Percentiles rank a stretch among this genome's conserved stretches.
Conservation (phyloP, 1,284 basidiomycete genomes). For the Earliella scabrosa region DNA sequence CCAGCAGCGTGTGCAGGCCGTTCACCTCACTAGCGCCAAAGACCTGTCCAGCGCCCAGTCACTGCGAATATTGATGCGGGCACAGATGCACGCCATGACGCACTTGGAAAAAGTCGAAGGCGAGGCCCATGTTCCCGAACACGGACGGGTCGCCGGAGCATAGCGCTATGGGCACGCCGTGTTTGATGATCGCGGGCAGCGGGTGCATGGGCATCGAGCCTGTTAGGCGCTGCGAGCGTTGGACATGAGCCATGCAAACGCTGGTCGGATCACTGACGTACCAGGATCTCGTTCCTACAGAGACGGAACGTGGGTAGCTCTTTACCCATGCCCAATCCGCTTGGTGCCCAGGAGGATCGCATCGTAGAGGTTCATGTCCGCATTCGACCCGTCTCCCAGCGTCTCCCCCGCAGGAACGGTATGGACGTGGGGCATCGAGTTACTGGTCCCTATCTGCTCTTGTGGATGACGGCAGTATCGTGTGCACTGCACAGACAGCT, state of each 20-base stretch:
- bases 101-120: constrained; percentile 77
- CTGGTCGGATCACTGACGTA: constrained; percentile 33
- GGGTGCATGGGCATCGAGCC: constrained; percentile 80
- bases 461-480: too few relatives aligned
- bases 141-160: constrained; percentile 76
- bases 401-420: constrained; percentile 86
- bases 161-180: constrained; percentile 71
- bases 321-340: constrained; percentile 78
- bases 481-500: too few relatives aligned
- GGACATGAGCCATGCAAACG: too few relatives aligned
- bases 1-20: constrained; percentile 63
- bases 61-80: background rate
- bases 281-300: constrained; percentile 68
- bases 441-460: too few relatives aligned
- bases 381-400: constrained; percentile 68
- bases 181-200: constrained; percentile 66
- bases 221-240: constrained; percentile 73
- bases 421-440: too few relatives aligned
- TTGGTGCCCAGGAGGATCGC: constrained; percentile 78
- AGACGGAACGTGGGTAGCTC: constrained; percentile 12
- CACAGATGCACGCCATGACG: background rate
- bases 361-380: constrained; percentile 80
- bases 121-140: constrained; percentile 77
- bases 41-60: constrained; percentile 50
- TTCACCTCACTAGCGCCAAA: constrained; percentile 68